phyloP scores from a whole-genome alignment of 73 alveolate species.

The Paramecium tetraurelia region DNA sequence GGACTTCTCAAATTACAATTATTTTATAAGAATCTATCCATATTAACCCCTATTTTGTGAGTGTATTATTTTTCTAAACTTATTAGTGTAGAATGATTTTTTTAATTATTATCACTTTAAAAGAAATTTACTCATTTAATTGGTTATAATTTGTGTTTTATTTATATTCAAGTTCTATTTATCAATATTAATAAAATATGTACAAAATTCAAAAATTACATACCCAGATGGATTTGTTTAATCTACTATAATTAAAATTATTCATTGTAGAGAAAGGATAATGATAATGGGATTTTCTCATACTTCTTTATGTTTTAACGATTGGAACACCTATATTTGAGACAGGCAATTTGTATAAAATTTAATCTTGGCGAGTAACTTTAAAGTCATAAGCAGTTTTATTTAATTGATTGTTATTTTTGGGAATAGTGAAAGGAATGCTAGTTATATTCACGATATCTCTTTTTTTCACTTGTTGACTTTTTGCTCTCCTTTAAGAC shows the following conservation, averaged over 20 bases:
- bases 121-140: background rate
- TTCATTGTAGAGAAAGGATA: background rate
- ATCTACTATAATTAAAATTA: background rate
- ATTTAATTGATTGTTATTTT: background rate
- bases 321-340: background rate
- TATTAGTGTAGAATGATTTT: no score
- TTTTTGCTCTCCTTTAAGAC: background rate
- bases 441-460: background rate
- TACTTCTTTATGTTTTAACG: background rate
- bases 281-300: background rate
- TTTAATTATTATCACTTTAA: no score
- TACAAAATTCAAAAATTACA: background rate
- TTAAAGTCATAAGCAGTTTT: background rate
- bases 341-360: background rate
- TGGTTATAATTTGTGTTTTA: background rate
- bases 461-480: background rate
- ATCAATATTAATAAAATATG: background rate
- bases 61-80: no score
- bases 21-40: background rate
- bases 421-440: background rate
- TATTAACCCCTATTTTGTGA: no score
- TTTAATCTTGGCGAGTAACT: background rate
- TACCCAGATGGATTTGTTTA: background rate
- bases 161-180: background rate
- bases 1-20: background rate